A percentile compares a stretch with the other conserved stretches of the same genome.
Conservation (phyloP, 805 yeast species). For the Blastobotrys attinorum region DNA sequence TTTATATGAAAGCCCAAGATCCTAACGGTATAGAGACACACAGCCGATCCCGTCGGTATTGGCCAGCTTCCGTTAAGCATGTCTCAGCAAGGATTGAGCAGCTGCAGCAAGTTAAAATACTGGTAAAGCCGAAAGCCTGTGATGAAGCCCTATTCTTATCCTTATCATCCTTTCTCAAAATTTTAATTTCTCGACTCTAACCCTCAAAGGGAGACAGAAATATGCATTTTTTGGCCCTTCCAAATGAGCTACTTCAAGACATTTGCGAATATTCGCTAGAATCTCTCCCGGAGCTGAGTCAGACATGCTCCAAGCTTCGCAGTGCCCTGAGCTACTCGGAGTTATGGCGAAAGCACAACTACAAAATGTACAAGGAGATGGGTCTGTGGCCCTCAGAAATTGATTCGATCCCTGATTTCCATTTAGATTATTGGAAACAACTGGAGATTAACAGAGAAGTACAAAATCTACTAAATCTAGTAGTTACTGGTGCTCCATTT, state of each 20-base stretch:
- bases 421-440: neutral
- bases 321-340: neutral
- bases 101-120: too few relatives aligned
- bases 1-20: too few relatives aligned
- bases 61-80: too few relatives aligned
- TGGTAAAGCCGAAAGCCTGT: too few relatives aligned
- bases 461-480: neutral
- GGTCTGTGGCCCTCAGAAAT: neutral
- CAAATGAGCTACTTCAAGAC: constrained; percentile 2
- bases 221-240: neutral
- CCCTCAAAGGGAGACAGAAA: too few relatives aligned
- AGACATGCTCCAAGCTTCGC: neutral
- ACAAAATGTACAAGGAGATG: neutral
- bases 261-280: neutral
- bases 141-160: too few relatives aligned
- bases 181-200: too few relatives aligned
- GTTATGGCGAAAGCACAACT: neutral
- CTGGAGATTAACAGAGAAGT: neutral
- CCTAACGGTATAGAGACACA: too few relatives aligned
- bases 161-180: too few relatives aligned
- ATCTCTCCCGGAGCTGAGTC: neutral
- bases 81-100: too few relatives aligned
- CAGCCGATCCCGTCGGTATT: too few relatives aligned
- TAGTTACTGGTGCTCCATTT: neutral
- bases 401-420: neutral